phyloP scores from a whole-genome alignment of 495 filamentous ascomycete species.

The Aeminium ludgeri region DNA sequence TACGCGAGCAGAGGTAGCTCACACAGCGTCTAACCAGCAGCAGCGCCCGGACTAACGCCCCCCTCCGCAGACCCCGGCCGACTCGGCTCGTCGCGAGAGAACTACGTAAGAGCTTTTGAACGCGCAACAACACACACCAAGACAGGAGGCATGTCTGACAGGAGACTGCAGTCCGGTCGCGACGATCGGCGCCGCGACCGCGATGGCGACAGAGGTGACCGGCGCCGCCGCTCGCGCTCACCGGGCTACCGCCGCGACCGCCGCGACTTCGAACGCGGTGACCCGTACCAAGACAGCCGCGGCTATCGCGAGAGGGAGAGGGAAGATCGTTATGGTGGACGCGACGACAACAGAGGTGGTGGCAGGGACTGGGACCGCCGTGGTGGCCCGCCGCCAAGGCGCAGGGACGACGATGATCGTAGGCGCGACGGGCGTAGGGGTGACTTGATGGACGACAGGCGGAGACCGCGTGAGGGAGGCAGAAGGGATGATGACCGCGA shows the following conservation, averaged over 20 bases:
- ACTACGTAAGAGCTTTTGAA: constrained; percentile 15
- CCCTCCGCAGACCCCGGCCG: constrained; percentile 7
- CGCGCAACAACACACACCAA: not conserved
- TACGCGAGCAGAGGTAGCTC: constrained; percentile 14
- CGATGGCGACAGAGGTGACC: constrained; percentile 5
- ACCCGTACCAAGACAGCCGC: constrained; percentile 78
- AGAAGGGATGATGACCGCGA: constrained; percentile 4
- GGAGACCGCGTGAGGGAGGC: constrained; percentile 24
- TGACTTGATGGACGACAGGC: constrained; percentile 21
- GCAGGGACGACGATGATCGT: constrained; percentile 50
- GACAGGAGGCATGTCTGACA: constrained; percentile 14
- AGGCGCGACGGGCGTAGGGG: constrained; percentile 33
- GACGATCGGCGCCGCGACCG: constrained; percentile 16
- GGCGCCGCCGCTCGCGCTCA: constrained; percentile 13
- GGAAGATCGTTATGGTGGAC: constrained; percentile 54
- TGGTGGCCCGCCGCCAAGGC: constrained; percentile 38
- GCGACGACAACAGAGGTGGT: constrained; percentile 14
- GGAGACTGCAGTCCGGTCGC: constrained; percentile 16
- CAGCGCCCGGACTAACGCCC: constrained; percentile 9
- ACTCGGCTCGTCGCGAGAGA: constrained; percentile 6
- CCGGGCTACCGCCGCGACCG: constrained; percentile 20
- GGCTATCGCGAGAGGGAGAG: constrained; percentile 82
- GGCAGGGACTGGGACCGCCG: constrained; percentile 25
- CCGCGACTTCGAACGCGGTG: constrained; percentile 49
- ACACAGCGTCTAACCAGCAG: constrained; percentile 12